Evolutionary conservation across 345 rosid genomes (phyloP).

Genomic region (Acer saccharum): DNA sequence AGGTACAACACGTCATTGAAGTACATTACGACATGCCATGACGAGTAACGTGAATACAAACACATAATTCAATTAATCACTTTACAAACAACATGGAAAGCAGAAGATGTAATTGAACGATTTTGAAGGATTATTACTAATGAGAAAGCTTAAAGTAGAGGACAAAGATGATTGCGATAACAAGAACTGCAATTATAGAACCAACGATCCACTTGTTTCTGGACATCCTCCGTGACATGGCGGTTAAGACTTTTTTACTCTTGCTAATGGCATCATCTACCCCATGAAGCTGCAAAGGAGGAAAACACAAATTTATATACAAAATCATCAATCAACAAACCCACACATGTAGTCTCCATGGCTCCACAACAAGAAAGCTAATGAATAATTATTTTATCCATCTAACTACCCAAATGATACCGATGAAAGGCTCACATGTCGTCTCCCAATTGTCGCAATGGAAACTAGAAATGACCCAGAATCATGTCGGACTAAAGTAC

Average conservation of each 20-base stretch:
- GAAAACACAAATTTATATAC: neutral
- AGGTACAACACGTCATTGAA: neutral
- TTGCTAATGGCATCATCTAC: conserved; percentile 88
- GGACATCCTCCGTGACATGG: conserved; percentile 77
- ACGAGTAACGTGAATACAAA: neutral
- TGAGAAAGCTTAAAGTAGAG: conserved; percentile 62
- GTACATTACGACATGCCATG: neutral
- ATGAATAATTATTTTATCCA: neutral
- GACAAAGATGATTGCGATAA: conserved; percentile 62
- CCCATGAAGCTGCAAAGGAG: conserved; percentile 59
- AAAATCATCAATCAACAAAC: conserved; percentile 3
- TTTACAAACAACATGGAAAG: conserved; percentile 26
- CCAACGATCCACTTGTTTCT: conserved; percentile 76
- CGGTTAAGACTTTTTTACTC: conserved; percentile 73
- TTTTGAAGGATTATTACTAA: conserved; percentile 24
- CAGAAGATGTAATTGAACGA: conserved; percentile 2
- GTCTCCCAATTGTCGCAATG: neutral
- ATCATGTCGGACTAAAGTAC: neutral
- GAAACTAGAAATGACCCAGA: neutral
- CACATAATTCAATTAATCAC: neutral
- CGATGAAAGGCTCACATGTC: neutral
- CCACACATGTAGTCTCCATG: neutral
- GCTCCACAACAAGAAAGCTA: neutral
- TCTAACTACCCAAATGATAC: neutral
- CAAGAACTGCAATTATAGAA: conserved; percentile 62